Base-by-base conservation (phyloP, 805 yeast genomes). In the Yamadazyma akitaensis region DNA sequence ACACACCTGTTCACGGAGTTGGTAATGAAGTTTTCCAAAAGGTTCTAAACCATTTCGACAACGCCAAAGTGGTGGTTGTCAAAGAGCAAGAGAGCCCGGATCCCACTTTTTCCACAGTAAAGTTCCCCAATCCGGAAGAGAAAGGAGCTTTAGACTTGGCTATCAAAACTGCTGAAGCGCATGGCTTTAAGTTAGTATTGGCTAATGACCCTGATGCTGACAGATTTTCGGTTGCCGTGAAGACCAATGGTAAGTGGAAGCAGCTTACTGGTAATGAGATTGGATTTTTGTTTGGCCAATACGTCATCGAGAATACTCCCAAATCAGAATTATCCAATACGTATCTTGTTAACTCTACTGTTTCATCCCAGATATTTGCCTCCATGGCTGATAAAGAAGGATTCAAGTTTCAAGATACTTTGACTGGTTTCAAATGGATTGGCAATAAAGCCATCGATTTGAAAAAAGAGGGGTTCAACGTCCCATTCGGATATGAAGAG, bases 201-300 rank as follows among this genome's bases (percentile, higher is more conserved):
- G 96, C 97, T 1, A 92, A 85, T 63, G 99, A 92, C 60, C 99
- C 99, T 0, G 99, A 92, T 65, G 99, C 98, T 0, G 99, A 92
- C 63, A 73, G 99, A 49, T 92, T 92, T 59, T 84, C 94, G 7
- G 85, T 80, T 9, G 96, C 96, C 0, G 76, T 86, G 16, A 81
- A 78, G 53, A 55, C 51, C 2, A 43, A 53, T 2, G 73, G 72
- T 12, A 48, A 57, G 13, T 91, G 96, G 96, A 68, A 64, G 46
- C 97, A 91, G 63, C 67, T 92, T 43, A 84, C 91, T 0, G 99
- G 99, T 2, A 91, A 92, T 63, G 96, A 92, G 61, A 76, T 92
- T 41, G 99, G 98, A 0, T 79, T 80, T 50, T 64, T 94, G 43
- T 88, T 94, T 68, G 96, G 96, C 0, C 75, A 77, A 50, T 85